Evolutionary conservation across 768 basidiomycete genomes (phyloP).

Genomic region (Paxillus ammoniavirescens): DNA sequence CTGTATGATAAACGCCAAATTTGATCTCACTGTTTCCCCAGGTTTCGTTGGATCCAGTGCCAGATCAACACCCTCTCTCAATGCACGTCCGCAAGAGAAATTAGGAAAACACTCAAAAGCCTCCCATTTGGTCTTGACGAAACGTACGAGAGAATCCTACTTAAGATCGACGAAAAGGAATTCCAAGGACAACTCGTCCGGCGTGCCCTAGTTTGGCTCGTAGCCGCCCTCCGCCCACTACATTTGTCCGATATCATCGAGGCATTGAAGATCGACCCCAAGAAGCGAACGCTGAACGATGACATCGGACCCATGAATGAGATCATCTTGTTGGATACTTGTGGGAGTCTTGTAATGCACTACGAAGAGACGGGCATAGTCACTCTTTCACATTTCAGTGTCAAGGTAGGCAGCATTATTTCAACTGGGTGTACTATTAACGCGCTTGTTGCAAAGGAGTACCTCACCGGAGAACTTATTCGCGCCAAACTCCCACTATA

Average conservation of each 20-base stretch:
- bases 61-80: slow-evolving; percentile 7
- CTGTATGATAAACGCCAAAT: background rate
- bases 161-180: slow-evolving; percentile 4
- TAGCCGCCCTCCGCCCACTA: slow-evolving; percentile 14
- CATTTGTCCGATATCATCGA: slow-evolving; percentile 9
- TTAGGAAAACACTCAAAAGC: slow-evolving; percentile 13
- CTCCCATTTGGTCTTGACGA: slow-evolving; percentile 18
- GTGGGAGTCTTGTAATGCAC: slow-evolving; percentile 14
- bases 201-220: slow-evolving; percentile 16
- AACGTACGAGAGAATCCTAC: slow-evolving; percentile 21
- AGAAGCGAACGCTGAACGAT: background rate
- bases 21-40: background rate
- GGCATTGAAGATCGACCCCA: background rate
- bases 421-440: background rate
- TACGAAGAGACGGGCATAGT: slow-evolving; percentile 9
- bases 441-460: slow-evolving; percentile 5
- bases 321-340: slow-evolving; percentile 10
- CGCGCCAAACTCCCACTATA: slow-evolving; percentile 1
- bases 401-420: slow-evolving; percentile 13
- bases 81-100: slow-evolving; percentile 8
- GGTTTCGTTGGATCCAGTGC: slow-evolving; percentile 25
- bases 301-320: slow-evolving; percentile 6
- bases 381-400: slow-evolving; percentile 22
- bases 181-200: slow-evolving; percentile 3
- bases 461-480: slow-evolving; percentile 5